These are phyloP conservation scores for Saccharomyces hybrid DNA, from an alignment of 1,139 yeast genomes.

Conservation along the genomic window DNA sequence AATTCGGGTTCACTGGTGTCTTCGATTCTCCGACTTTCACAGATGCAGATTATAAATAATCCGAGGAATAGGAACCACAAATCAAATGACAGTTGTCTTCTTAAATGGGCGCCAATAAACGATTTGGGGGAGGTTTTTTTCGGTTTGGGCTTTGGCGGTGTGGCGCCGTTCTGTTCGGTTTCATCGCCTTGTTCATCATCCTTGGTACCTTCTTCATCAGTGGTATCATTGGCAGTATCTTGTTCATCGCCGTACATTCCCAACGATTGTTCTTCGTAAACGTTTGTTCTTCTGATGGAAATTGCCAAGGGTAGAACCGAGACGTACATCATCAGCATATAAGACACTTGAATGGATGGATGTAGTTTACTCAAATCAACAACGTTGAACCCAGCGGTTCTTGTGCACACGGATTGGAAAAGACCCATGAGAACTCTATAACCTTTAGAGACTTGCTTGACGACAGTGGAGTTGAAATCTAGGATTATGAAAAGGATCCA, in stretches of 20 bases:
- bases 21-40: conserved; percentile 59
- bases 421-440: conserved; percentile 69
- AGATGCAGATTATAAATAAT: conserved; percentile 72
- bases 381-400: conserved; percentile 85
- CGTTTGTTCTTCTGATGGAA: conserved; percentile 90
- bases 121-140: conserved; percentile 34
- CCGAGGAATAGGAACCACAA: conserved; percentile 89
- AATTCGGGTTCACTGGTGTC: conserved; percentile 43
- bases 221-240: background rate
- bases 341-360: conserved; percentile 87
- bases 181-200: conserved; percentile 19
- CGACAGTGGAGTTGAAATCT: conserved; percentile 49
- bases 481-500: conserved; percentile 68
- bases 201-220: conserved; percentile 37
- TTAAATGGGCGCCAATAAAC: conserved; percentile 76
- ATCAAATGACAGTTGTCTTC: conserved; percentile 87
- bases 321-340: conserved; percentile 94
- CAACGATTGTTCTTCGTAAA: conserved; percentile 89
- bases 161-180: background rate
- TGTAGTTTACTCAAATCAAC: conserved; percentile 62
- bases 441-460: conserved; percentile 50
- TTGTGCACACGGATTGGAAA: conserved; percentile 81
- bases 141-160: conserved; percentile 5
- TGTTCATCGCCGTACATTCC: conserved; percentile 51
- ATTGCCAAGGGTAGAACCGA: conserved; percentile 93